Base-by-base conservation (phyloP, 768 basidiomycete genomes). In the Trametes cinnabarina region DNA sequence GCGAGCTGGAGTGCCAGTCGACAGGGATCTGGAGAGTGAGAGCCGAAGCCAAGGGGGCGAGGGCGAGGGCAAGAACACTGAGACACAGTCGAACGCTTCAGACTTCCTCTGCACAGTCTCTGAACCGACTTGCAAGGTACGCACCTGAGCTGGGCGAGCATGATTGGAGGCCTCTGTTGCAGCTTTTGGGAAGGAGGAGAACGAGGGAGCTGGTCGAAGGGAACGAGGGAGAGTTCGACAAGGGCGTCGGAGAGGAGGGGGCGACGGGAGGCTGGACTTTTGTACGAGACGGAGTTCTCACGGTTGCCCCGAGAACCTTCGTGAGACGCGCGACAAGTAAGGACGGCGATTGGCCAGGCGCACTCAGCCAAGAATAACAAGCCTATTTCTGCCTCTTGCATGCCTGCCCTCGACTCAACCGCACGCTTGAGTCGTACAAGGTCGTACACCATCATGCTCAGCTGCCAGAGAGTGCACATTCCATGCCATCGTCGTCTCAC, bases 141-240 rank as follows among this genome's bases (percentile, higher is more conserved):
- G 14, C 49, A 82, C 83, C 70, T 72, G 68, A 83, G 69, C 65
- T 78, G 77, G 64, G 67, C 69, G 63, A 83, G 75, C 84, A 86
- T 85, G 68, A 65, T 78, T 62, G 15, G 47, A 23, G 61, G 65
- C 66, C 68, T 73, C 57, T 47, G 54, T 39, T 47, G 47, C 40
- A 46, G 46, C 37, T 51, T 57, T 50, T 65, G 57, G 30, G 64
- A 41, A 55, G 58, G 61, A 55, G 14, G 44, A 40, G 62, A 40
- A 55, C 68, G 67, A 14, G 47, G 14, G 39, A 51, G 40, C 32
- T 37, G n/a, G n/a, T n/a, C n/a, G 37, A 23, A 53, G 46, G 25
- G 42, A 52, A 28, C 34, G 48, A 53, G 26, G 11, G 41, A 17
- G 17, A 40, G 54, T 43, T 55, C 51, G 51, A 58, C 37, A 51